Evolutionary conservation across 1,139 yeast genomes (phyloP), one percentile per base, ranked within the genome.

Genomic region (Blastobotrys apis): DNA sequence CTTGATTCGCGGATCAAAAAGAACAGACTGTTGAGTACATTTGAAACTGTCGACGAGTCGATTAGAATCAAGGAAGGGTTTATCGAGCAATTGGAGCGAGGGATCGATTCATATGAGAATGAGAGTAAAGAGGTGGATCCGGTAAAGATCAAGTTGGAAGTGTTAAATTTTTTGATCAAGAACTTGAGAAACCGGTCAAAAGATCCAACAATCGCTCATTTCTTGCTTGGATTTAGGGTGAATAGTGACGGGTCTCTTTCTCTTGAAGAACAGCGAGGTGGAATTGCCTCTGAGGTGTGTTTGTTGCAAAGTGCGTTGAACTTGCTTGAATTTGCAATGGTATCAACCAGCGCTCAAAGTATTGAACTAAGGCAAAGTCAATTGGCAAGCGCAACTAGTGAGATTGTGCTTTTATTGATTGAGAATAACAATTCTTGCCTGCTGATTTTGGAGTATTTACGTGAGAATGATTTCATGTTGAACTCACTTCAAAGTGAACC

Each of bases 1-100:
- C 57, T 59, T 12, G 73, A 71, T 44, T 65, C 73, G 1, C 58
- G 78, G 12, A 65, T 77, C 44, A 73, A 72, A 19, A 75, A 73
- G 48, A 80, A 81, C 52, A 75, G 92, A 51, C 65, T 90, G n/a
- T 65, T 90, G 35, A 80, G 87, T 0, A 73, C 86, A 23, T 73
- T 84, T 43, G 82, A 81, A 56, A 81, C 86, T 13, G 77, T 84
- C 26, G 86, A 84, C 54, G 96, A 88, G 54, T 60, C 70, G 0
- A 63, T 67, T 4, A 75, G 88, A 50, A 84, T 92, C 37, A 78
- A 84, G 51, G 78, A 75, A 54, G 80, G 88, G 0, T 80, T 88
- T 49, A 80, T 86, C 39, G 77, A 77, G 41, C 95, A 86, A 57
- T 66, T 90, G 36, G 83, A 78, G 38, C 55, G 77, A 9, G 68